Percentiles rank a stretch among this genome's conserved stretches.
Conservation (phyloP, 441 rosid species). For the Viola pubescens region DNA sequence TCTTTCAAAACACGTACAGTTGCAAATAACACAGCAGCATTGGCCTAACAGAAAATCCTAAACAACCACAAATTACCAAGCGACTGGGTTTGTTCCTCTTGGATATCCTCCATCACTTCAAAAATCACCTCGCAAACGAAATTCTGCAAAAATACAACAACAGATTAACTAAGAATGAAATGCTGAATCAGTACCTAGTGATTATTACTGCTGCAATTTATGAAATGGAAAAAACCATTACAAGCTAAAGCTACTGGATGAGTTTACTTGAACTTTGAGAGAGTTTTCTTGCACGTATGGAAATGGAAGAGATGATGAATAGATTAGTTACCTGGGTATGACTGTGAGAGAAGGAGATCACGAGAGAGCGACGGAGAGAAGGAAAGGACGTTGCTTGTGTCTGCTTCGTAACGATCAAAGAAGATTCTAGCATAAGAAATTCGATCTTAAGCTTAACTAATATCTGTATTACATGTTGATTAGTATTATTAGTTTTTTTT, state of each 20-base stretch:
- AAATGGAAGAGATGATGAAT: too few species aligned
- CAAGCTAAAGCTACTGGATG: too few species aligned
- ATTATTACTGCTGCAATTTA: background rate
- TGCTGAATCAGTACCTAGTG: too few species aligned
- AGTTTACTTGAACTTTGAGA: too few species aligned
- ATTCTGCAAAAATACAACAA: background rate
- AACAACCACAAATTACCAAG: background rate
- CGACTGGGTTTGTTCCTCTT: constrained; percentile 19
- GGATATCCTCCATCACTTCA: constrained; percentile 41
- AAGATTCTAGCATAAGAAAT: constrained; percentile 27
- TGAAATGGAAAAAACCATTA: background rate
- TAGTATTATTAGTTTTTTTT: too few species aligned
- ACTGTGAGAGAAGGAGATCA: background rate
- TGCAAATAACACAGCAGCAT: too few species aligned
- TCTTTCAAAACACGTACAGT: too few species aligned
- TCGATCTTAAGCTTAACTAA: too few species aligned
- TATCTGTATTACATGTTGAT: too few species aligned
- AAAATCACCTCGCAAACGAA: background rate
- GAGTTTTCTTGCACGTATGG: too few species aligned
- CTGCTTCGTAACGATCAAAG: constrained; percentile 25
- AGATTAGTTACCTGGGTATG: background rate
- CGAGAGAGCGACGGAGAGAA: background rate
- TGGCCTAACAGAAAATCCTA: too few species aligned
- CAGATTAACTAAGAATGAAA: too few species aligned
- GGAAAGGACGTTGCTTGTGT: background rate